Percentiles rank a stretch among this genome's conserved stretches.
Evolutionary conservation across 164 flowering plant genomes (phyloP).

Genomic region (Euptelea pleiosperma): DNA sequence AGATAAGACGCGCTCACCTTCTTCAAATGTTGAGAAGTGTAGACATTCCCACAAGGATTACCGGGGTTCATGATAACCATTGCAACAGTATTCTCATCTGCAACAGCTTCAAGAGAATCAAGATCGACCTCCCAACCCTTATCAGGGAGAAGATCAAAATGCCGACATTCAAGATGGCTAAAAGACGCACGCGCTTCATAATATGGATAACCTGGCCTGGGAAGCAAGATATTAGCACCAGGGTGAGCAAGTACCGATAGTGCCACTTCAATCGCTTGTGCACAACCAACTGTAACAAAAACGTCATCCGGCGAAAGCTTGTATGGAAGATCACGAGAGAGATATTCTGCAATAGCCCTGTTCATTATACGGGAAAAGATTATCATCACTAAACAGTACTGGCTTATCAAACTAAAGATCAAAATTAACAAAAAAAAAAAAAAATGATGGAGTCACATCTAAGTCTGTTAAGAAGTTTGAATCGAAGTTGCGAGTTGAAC

Average conservation of each 20-base stretch:
- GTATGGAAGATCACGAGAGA: slow-evolving; percentile 70
- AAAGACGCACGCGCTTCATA: slow-evolving; percentile 70
- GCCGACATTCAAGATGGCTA: slow-evolving; percentile 52
- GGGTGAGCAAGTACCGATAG: slow-evolving; percentile 61
- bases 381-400: not conserved
- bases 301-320: slow-evolving; percentile 63
- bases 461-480: too few relatives aligned
- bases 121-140: slow-evolving; percentile 85
- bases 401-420: not conserved
- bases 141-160: slow-evolving; percentile 72
- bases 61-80: slow-evolving; percentile 81
- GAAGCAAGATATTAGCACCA: slow-evolving; percentile 75
- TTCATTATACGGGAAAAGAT: not conserved
- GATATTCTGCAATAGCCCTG: slow-evolving; percentile 75
- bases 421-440: not conserved
- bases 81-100: slow-evolving; percentile 76
- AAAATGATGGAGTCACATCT: too few relatives aligned
- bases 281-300: slow-evolving; percentile 73
- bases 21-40: slow-evolving; percentile 53
- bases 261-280: slow-evolving; percentile 72
- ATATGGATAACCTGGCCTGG: slow-evolving; percentile 76
- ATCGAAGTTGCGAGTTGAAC: too few relatives aligned
- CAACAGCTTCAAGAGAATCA: slow-evolving; percentile 56
- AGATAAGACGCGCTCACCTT: slow-evolving; percentile 51
- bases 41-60: slow-evolving; percentile 92